These are phyloP conservation scores for Naematelia aurantialba DNA, from an alignment of 768 basidiomycete species.

Conservation along the genomic window DNA sequence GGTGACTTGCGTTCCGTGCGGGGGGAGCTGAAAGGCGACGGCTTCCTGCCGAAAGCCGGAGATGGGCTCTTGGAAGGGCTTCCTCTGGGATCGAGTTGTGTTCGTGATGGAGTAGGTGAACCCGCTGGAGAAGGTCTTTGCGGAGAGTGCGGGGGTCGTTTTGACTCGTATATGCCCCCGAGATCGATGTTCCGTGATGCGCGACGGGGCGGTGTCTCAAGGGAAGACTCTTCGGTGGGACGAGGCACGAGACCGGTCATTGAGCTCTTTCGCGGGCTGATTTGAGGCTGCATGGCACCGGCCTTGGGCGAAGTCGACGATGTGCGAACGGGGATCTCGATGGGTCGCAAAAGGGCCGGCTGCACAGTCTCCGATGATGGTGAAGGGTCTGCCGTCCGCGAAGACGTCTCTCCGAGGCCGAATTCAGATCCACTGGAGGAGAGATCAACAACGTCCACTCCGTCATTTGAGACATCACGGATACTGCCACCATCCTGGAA, in stretches of 20 bases:
- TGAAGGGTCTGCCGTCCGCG: neutral
- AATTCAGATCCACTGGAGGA: neutral
- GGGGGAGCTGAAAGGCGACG: neutral
- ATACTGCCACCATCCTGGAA: neutral
- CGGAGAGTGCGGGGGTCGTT: neutral
- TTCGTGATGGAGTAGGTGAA: neutral
- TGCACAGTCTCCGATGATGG: neutral
- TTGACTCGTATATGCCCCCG: neutral
- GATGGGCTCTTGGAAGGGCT: neutral
- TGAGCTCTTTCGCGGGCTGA: conserved; percentile 8
- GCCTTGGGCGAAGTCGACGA: conserved; percentile 6
- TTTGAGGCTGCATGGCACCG: neutral
- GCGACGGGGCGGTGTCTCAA: neutral
- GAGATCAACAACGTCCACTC: neutral
- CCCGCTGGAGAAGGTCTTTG: neutral
- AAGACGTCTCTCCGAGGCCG: neutral
- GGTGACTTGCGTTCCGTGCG: conserved; percentile 8
- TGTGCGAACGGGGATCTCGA: conserved; percentile 13
- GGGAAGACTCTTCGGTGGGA: neutral
- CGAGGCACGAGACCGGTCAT: neutral
- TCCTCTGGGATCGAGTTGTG: neutral
- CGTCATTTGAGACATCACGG: neutral
- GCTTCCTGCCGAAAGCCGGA: neutral
- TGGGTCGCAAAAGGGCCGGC: neutral
- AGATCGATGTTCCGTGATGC: neutral